Evolutionary conservation across 2,329 filamentous ascomycete genomes (phyloP).

Genomic region (Beauveria pseudobassiana): DNA sequence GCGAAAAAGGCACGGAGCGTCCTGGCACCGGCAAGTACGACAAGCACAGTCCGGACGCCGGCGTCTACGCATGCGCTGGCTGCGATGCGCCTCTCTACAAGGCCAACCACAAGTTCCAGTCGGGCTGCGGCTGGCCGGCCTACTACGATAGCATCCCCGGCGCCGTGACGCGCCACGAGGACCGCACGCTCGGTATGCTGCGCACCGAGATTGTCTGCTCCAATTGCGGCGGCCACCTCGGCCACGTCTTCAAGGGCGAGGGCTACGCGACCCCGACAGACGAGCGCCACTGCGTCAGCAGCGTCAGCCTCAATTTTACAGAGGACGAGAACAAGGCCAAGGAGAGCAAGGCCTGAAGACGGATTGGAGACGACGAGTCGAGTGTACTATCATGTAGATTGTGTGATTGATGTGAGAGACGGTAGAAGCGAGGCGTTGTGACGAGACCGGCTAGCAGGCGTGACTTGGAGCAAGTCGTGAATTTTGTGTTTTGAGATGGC

Average conservation of each 20-base stretch:
- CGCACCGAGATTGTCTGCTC: constrained; percentile 90
- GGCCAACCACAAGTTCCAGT: constrained; percentile 91
- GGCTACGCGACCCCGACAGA: constrained; percentile 79
- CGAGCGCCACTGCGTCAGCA: constrained; percentile 96
- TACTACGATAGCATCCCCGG: constrained; percentile 95
- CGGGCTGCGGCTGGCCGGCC: constrained; percentile 93
- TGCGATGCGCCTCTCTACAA: constrained; percentile 87
- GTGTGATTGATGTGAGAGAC: background rate
- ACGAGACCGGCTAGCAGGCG: background rate
- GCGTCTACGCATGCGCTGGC: constrained; percentile 80
- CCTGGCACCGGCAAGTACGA: constrained; percentile 77
- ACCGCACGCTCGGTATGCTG: constrained; percentile 70
- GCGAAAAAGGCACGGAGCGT: constrained; percentile 84
- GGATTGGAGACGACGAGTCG: background rate
- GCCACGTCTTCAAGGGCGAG: constrained; percentile 93
- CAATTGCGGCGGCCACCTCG: constrained; percentile 89
- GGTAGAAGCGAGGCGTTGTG: constrained; percentile 7
- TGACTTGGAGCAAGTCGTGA: background rate
- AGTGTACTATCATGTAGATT: background rate
- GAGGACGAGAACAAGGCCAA: constrained; percentile 49
- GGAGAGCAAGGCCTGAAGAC: constrained; percentile 29
- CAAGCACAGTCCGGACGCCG: constrained; percentile 69
- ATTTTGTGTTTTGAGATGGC: background rate
- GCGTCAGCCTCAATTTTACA: constrained; percentile 77
- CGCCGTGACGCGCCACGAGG: constrained; percentile 75